phyloP scores from a whole-genome alignment of 1,284 basidiomycete genomes.

The Macrocystidia cucumis region DNA sequence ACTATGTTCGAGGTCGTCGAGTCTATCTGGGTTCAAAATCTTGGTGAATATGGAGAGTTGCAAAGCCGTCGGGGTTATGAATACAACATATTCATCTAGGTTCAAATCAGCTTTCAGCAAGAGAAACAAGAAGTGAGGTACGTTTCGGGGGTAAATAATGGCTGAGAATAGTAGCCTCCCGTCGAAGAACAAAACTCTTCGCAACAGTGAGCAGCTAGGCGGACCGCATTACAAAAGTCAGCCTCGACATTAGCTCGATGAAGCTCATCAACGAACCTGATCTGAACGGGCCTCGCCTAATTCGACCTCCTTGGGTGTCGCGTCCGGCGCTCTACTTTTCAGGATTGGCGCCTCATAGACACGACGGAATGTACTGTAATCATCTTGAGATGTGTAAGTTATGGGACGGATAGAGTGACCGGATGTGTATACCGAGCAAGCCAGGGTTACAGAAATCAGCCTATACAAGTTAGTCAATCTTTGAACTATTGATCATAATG shows the following conservation, averaged over 20 bases:
- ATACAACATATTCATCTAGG: constrained; percentile 92
- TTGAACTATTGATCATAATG: constrained; percentile 3
- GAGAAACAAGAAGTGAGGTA: constrained; percentile 27
- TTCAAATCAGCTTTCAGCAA: not conserved
- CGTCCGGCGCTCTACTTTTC: constrained; percentile 77
- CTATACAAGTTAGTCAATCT: constrained; percentile 25
- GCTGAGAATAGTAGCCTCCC: constrained; percentile 77
- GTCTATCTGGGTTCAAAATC: constrained; percentile 63
- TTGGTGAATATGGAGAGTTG: constrained; percentile 79
- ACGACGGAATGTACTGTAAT: constrained; percentile 69
- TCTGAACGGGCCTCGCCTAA: constrained; percentile 67
- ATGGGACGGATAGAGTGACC: not conserved
- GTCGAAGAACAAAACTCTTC: constrained; percentile 83
- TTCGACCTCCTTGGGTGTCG: constrained; percentile 64
- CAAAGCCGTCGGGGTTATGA: constrained; percentile 75
- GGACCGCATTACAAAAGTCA: not conserved
- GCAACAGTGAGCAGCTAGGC: constrained; percentile 69
- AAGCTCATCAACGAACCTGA: constrained; percentile 45
- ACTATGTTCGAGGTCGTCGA: constrained; percentile 58
- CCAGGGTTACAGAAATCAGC: constrained; percentile 93
- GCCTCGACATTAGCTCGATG: not conserved
- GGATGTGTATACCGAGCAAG: constrained; percentile 53
- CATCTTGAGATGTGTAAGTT: constrained; percentile 32
- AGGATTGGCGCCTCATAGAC: constrained; percentile 89
- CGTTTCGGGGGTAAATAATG: constrained; percentile 89